Conservation (phyloP, 2,329 filamentous ascomycete genomes). For the Sporothrix protearum region DNA sequence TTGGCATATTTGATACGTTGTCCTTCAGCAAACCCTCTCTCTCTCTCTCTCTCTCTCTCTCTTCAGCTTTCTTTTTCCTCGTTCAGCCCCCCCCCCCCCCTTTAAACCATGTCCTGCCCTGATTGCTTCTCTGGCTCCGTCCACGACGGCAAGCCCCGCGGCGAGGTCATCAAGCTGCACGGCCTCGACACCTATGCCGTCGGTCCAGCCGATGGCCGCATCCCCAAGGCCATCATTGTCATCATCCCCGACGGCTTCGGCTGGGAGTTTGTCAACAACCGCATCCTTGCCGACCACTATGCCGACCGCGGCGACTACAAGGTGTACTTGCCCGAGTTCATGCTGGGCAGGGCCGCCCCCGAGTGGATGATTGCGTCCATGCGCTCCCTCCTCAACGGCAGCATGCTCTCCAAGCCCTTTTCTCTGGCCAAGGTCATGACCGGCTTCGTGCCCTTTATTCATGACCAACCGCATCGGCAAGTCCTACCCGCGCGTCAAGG, state of each 20-base stretch:
- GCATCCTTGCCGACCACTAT: constrained; percentile 52
- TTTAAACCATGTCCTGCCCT: constrained; percentile 35
- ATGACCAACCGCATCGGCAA: constrained; percentile 34
- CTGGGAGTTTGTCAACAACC: constrained; percentile 51
- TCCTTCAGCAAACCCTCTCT: neutral
- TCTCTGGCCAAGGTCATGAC: constrained; percentile 31
- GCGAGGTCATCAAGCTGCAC: constrained; percentile 45
- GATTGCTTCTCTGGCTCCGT: constrained; percentile 48
- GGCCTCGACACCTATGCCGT: constrained; percentile 49
- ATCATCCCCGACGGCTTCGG: constrained; percentile 56
- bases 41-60: neutral
- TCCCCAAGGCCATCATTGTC: constrained; percentile 48
- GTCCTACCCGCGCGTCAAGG: constrained; percentile 36
- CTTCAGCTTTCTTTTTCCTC: neutral
- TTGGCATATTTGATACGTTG: neutral
- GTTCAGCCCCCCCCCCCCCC: neutral
- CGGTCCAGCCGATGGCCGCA: constrained; percentile 35
- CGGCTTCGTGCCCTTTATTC: constrained; percentile 37
- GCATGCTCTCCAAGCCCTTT: constrained; percentile 35
- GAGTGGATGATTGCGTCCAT: constrained; percentile 34
- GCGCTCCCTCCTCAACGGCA: constrained; percentile 31
- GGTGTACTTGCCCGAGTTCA: constrained; percentile 57
- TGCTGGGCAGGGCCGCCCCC: constrained; percentile 39
- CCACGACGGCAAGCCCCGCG: constrained; percentile 45
- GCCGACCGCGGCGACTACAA: constrained; percentile 48